Conservation (phyloP, 306 rosid genomes). For the Hippophae rhamnoides region DNA sequence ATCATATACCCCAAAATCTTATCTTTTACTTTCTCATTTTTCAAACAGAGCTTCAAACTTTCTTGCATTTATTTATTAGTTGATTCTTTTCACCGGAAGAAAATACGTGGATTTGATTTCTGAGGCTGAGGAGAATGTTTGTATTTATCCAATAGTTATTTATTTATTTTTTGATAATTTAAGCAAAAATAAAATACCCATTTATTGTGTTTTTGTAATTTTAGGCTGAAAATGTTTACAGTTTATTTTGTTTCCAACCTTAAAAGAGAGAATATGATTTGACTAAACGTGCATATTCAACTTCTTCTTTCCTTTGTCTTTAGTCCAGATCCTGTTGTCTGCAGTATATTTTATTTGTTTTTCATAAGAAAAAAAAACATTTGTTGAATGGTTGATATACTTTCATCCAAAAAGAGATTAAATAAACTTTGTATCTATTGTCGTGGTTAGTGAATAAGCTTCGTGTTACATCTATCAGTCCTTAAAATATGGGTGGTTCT, state of each 20-base stretch:
- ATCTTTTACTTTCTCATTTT: neutral
- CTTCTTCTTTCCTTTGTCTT: neutral
- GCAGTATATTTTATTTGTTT: neutral
- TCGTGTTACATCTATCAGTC: too few species aligned
- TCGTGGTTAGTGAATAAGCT: neutral
- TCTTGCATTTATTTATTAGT: neutral
- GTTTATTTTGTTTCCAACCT: neutral
- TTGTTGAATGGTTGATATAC: too few species aligned
- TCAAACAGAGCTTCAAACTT: neutral
- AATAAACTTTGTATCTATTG: neutral
- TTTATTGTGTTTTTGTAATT: neutral
- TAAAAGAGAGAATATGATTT: neutral
- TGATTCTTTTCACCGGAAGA: too few species aligned
- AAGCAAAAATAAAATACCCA: neutral
- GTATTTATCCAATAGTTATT: too few species aligned
- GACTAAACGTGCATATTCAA: neutral
- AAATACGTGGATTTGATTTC: too few species aligned
- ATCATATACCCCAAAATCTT: too few species aligned
- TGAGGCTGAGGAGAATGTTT: too few species aligned
- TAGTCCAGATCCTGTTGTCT: conserved; percentile 4
- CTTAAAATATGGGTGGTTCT: too few species aligned
- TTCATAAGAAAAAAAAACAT: neutral
- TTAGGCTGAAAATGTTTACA: neutral
- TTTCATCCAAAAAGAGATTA: neutral
- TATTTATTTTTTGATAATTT: neutral